phyloP scores from a whole-genome alignment of 495 filamentous ascomycete genomes.

The Halenospora varia region DNA sequence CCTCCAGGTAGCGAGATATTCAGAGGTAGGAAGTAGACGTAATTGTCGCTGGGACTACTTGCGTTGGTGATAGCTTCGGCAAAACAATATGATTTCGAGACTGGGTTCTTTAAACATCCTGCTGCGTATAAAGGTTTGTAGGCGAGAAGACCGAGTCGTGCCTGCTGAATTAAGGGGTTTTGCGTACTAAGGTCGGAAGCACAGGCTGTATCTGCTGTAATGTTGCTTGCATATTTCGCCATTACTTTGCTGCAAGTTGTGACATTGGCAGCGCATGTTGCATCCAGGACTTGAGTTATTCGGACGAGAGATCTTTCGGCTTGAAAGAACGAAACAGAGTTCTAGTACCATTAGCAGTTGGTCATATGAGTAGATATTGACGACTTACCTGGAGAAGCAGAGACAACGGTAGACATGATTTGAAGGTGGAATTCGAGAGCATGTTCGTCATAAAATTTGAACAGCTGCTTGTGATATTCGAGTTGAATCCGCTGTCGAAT shows the following conservation, averaged over 20 bases:
- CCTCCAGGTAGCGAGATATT: slow-evolving; percentile 62
- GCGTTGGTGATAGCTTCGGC: slow-evolving; percentile 78
- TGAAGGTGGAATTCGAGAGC: slow-evolving; percentile 57
- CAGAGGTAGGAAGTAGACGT: slow-evolving; percentile 80
- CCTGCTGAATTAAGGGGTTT: slow-evolving; percentile 67
- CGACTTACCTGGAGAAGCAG: slow-evolving; percentile 59
- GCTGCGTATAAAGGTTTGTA: slow-evolving; percentile 77
- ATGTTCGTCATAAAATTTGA: slow-evolving; percentile 65
- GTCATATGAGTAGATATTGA: background rate
- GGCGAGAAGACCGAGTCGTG: slow-evolving; percentile 67
- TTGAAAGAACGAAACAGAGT: slow-evolving; percentile 75
- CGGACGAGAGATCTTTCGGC: slow-evolving; percentile 56
- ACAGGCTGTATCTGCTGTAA: slow-evolving; percentile 60
- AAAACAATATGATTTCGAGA: slow-evolving; percentile 62
- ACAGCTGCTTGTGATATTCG: slow-evolving; percentile 65
- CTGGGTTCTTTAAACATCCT: slow-evolving; percentile 61
- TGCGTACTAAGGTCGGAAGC: slow-evolving; percentile 59
- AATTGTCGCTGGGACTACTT: slow-evolving; percentile 60
- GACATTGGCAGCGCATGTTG: slow-evolving; percentile 62
- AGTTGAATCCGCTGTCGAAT: slow-evolving; percentile 66
- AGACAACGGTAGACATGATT: slow-evolving; percentile 68
- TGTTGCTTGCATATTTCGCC: slow-evolving; percentile 49
- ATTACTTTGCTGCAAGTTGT: slow-evolving; percentile 57
- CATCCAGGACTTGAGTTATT: slow-evolving; percentile 68
- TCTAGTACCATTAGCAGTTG: slow-evolving; percentile 28